phyloP scores from a whole-genome alignment of 2,329 filamentous ascomycete species.

The Emericellopsis cladophorae region DNA sequence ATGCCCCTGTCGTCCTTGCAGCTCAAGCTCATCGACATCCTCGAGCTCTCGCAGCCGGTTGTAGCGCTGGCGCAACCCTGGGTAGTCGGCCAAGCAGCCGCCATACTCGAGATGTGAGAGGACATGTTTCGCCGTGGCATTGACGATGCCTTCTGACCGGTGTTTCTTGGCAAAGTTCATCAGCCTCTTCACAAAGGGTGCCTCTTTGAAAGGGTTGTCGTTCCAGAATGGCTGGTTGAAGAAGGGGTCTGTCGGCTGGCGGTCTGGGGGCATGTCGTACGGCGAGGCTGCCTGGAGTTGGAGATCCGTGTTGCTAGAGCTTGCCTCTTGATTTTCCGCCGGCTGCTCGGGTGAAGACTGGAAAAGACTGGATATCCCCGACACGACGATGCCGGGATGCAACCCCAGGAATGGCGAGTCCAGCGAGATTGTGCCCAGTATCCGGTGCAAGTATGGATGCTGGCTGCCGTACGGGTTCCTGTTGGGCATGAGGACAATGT shows the following conservation, averaged over 20 bases:
- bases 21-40: conserved; percentile 45
- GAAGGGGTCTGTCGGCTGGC: conserved; percentile 36
- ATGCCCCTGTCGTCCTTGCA: conserved; percentile 6
- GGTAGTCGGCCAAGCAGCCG: conserved; percentile 65
- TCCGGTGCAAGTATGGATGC: conserved; percentile 52
- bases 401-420: conserved; percentile 83
- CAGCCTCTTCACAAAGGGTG: conserved; percentile 55
- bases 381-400: conserved; percentile 76
- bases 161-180: conserved; percentile 77
- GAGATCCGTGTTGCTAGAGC: neutral
- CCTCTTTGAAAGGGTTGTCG: conserved; percentile 55
- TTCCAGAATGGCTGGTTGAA: conserved; percentile 70
- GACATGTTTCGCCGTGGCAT: conserved; percentile 61
- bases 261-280: conserved; percentile 3
- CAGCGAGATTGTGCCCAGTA: conserved; percentile 70
- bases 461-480: conserved; percentile 14
- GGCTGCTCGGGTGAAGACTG: conserved; percentile 22
- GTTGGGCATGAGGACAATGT: conserved; percentile 53
- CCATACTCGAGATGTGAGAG: conserved; percentile 77
- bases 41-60: conserved; percentile 57
- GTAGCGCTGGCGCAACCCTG: conserved; percentile 58
- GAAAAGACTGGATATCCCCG: conserved; percentile 71
- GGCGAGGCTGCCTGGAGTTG: neutral
- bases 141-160: conserved; percentile 51
- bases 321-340: neutral